Evolutionary conservation across 192 early-diverging fungal genomes (phyloP).

Genomic region (Dissophora ornata): DNA sequence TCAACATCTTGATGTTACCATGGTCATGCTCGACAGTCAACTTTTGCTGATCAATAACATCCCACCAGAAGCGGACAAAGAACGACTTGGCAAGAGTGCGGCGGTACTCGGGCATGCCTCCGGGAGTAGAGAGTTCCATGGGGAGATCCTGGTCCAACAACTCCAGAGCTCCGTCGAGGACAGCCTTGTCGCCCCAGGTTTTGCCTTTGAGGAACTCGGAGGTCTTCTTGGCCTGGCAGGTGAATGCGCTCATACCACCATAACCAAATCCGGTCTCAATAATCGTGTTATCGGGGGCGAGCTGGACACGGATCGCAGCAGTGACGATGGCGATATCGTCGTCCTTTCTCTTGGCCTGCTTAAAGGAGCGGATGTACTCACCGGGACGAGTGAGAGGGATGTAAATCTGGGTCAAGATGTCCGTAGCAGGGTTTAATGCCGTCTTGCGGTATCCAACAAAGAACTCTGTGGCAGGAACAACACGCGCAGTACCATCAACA

Average conservation of each 20-base stretch:
- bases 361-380: slow-evolving; percentile 80
- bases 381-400: slow-evolving; percentile 70
- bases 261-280: slow-evolving; percentile 73
- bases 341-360: slow-evolving; percentile 89
- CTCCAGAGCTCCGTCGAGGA: slow-evolving; percentile 58
- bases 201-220: slow-evolving; percentile 60
- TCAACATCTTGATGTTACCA: slow-evolving; percentile 49
- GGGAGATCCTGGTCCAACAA: slow-evolving; percentile 53
- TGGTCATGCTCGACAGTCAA: slow-evolving; percentile 37
- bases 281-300: slow-evolving; percentile 62
- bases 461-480: slow-evolving; percentile 75
- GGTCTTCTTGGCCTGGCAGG: slow-evolving; percentile 66
- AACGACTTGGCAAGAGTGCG: slow-evolving; percentile 69
- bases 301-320: slow-evolving; percentile 69
- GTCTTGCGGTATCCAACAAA: slow-evolving; percentile 88
- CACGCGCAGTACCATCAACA: slow-evolving; percentile 52
- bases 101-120: slow-evolving; percentile 79
- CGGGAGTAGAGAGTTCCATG: slow-evolving; percentile 64
- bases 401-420: slow-evolving; percentile 74
- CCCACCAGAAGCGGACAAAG: slow-evolving; percentile 76
- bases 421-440: slow-evolving; percentile 65
- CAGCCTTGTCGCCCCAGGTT: slow-evolving; percentile 63
- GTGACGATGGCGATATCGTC: slow-evolving; percentile 93
- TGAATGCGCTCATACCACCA: slow-evolving; percentile 83
- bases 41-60: slow-evolving; percentile 53